Percentiles rank a stretch among this genome's conserved stretches.
Evolutionary conservation across 208 protist genomes (phyloP).

Genomic region (Endotrypanum monterogeii): DNA sequence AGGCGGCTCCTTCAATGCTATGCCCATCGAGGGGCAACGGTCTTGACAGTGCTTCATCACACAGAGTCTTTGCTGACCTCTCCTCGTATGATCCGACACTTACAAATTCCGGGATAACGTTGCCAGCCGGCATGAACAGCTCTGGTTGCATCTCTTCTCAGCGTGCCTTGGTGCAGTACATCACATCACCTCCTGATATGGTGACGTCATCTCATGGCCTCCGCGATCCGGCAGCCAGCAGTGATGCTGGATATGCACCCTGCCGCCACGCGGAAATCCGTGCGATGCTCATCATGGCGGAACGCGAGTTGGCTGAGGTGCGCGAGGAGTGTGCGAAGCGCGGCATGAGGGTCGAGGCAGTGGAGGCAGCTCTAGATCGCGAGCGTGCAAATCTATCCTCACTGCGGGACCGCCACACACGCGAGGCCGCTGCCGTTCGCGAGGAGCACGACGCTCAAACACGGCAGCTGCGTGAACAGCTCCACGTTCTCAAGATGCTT

Average conservation of each 20-base stretch:
- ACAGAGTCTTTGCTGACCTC: conserved; percentile 5
- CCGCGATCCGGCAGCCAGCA: conserved; percentile 16
- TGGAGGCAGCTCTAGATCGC: conserved; percentile 61
- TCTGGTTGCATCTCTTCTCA: conserved; percentile 29
- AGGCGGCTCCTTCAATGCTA: background rate
- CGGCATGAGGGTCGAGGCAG: conserved; percentile 47
- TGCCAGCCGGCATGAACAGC: conserved; percentile 31
- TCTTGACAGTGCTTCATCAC: conserved; percentile 3
- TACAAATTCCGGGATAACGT: background rate
- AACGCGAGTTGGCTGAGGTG: conserved; percentile 73
- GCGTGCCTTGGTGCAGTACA: conserved; percentile 39
- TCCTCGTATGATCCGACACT: conserved; percentile 10
- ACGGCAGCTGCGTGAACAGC: conserved; percentile 78
- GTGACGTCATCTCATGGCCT: conserved; percentile 11
- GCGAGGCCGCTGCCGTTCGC: conserved; percentile 44
- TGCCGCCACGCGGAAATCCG: conserved; percentile 58
- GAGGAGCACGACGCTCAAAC: conserved; percentile 69
- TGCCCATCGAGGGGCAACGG: background rate
- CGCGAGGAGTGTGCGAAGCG: conserved; percentile 58
- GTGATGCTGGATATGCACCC: conserved; percentile 28
- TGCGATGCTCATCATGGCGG: conserved; percentile 65
- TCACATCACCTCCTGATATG: conserved; percentile 1
- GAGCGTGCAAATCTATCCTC: conserved; percentile 46
- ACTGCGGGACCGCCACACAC: conserved; percentile 45
- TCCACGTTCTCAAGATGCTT: conserved; percentile 72